Conservation (phyloP, 768 basidiomycete genomes). For the Collybia nuda region DNA sequence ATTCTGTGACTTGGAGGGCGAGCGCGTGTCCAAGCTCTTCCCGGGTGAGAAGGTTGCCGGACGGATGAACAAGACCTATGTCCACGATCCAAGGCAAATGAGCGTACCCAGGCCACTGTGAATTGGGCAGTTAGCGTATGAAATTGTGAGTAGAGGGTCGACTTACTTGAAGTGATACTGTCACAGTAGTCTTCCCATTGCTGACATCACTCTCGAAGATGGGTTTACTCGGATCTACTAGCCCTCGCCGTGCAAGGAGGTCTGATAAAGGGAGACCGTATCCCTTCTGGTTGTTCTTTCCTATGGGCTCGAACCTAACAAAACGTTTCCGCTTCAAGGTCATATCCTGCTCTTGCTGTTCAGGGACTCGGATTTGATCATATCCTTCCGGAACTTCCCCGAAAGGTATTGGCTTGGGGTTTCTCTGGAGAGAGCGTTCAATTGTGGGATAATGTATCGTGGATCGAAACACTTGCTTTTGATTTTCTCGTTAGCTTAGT, state of each 20-base stretch:
- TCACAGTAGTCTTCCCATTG: background rate
- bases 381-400: too few relatives aligned
- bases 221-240: background rate
- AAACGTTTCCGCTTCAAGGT: too few relatives aligned
- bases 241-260: background rate
- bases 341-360: too few relatives aligned
- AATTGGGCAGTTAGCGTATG: background rate
- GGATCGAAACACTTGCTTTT: too few relatives aligned
- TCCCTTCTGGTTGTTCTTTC: background rate
- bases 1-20: background rate
- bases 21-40: background rate
- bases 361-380: too few relatives aligned
- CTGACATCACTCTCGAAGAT: background rate
- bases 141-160: too few relatives aligned
- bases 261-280: background rate
- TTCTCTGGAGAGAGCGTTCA: too few relatives aligned
- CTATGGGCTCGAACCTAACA: background rate
- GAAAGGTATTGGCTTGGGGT: too few relatives aligned
- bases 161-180: too few relatives aligned
- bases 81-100: background rate
- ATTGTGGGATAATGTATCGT: too few relatives aligned
- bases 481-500: too few relatives aligned
- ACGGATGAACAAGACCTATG: background rate
- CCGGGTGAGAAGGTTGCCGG: background rate
- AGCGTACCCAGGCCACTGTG: constrained; percentile 4